Conservation (phyloP, 2,329 filamentous ascomycete species). For the Helotiales sp. region DNA sequence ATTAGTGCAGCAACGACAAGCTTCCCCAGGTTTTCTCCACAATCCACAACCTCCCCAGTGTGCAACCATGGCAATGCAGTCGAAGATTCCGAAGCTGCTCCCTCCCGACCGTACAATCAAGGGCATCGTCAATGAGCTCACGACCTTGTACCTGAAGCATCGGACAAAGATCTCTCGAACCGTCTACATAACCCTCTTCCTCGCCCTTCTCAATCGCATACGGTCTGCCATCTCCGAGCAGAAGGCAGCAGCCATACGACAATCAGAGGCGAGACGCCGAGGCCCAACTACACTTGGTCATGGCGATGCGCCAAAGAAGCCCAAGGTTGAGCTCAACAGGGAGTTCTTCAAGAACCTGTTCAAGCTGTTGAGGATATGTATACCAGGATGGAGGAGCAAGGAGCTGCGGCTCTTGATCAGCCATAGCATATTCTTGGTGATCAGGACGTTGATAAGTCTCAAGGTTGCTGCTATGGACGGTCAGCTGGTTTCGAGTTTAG, state of each 20-base stretch:
- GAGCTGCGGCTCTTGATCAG: constrained; percentile 83
- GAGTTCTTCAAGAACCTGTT: constrained; percentile 73
- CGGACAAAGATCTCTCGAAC: constrained; percentile 80
- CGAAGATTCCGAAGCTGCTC: constrained; percentile 69
- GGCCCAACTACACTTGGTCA: constrained; percentile 48
- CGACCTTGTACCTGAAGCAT: constrained; percentile 73
- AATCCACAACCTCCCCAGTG: neutral
- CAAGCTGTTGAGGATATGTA: constrained; percentile 78
- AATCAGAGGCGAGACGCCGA: constrained; percentile 57
- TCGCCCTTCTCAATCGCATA: constrained; percentile 81
- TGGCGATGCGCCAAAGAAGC: constrained; percentile 48
- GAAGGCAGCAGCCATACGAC: constrained; percentile 75
- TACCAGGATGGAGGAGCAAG: constrained; percentile 87
- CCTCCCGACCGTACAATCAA: constrained; percentile 62
- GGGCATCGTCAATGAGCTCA: constrained; percentile 64
- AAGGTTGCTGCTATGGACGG: constrained; percentile 97
- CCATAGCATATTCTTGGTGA: constrained; percentile 89
- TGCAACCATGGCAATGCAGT: constrained; percentile 69
- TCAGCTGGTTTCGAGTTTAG: constrained; percentile 84
- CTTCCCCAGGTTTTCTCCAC: constrained; percentile 23
- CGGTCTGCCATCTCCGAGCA: constrained; percentile 91
- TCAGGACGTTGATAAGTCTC: constrained; percentile 88
- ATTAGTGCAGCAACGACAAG: constrained; percentile 7
- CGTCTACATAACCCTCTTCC: constrained; percentile 79
- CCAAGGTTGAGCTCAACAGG: constrained; percentile 89